Evolutionary conservation across 495 filamentous ascomycete species (phyloP).

Genomic region (Penicillium roqueforti): DNA sequence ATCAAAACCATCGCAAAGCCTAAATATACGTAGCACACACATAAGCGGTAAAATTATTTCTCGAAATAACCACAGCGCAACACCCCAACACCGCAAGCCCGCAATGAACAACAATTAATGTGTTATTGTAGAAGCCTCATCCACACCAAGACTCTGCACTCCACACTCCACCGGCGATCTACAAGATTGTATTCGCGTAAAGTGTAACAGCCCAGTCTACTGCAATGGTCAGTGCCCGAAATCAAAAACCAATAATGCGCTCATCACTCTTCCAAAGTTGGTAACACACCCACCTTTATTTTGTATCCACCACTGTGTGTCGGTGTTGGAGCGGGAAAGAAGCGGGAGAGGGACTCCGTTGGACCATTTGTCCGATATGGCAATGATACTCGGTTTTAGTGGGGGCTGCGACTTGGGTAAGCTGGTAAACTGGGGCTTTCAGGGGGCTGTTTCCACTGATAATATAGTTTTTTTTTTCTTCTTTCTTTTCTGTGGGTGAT

Average conservation of each 20-base stretch:
- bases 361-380: slow-evolving; percentile 3
- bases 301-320: neutral
- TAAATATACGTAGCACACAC: neutral
- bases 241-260: slow-evolving; percentile 7
- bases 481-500: too few species aligned
- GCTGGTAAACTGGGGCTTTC: slow-evolving; percentile 1
- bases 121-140: neutral
- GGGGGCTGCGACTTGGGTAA: neutral
- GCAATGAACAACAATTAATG: neutral
- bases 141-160: neutral
- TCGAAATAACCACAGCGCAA: neutral
- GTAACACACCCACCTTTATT: neutral
- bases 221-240: slow-evolving; percentile 5
- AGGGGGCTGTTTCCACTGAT: neutral
- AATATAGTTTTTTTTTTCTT: neutral
- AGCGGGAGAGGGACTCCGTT: slow-evolving; percentile 6
- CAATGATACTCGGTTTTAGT: neutral
- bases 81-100: neutral
- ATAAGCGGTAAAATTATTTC: neutral
- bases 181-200: slow-evolving; percentile 1
- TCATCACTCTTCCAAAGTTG: neutral
- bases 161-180: slow-evolving; percentile 6
- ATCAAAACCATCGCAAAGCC: neutral
- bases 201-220: neutral
- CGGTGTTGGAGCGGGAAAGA: neutral